Conservation (phyloP, 2,329 filamentous ascomycete species). For the Rachicladosporium sp. region DNA sequence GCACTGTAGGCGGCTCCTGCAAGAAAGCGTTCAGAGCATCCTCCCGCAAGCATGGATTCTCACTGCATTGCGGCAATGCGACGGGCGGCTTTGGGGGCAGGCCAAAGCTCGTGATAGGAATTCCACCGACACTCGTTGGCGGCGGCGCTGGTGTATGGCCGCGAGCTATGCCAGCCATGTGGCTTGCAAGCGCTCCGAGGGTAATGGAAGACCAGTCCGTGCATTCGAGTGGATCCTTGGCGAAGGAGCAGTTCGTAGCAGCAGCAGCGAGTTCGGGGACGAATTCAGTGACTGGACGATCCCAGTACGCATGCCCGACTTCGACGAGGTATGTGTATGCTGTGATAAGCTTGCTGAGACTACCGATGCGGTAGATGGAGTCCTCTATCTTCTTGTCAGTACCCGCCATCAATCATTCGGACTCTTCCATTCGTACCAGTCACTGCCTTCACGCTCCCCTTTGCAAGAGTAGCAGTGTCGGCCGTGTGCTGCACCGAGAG, state of each 20-base stretch:
- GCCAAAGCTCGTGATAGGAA: neutral
- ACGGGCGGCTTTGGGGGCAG: slow-evolving; percentile 3
- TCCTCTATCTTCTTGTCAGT: slow-evolving; percentile 4
- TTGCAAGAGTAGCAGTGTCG: slow-evolving; percentile 7
- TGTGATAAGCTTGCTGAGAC: slow-evolving; percentile 14
- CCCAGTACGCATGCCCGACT: slow-evolving; percentile 20
- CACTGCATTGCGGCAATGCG: slow-evolving; percentile 6
- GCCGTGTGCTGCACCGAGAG: slow-evolving; percentile 10
- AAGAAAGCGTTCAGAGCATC: slow-evolving; percentile 22
- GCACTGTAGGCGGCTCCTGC: slow-evolving; percentile 28
- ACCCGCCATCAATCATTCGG: neutral
- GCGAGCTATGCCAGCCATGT: slow-evolving; percentile 32
- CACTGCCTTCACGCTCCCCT: slow-evolving; percentile 1
- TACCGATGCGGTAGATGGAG: slow-evolving; percentile 8
- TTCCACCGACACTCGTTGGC: neutral
- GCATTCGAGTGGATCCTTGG: slow-evolving; percentile 20
- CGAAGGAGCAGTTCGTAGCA: slow-evolving; percentile 13
- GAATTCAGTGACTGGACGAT: slow-evolving; percentile 35
- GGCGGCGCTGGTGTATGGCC: neutral
- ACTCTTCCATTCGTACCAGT: slow-evolving; percentile 8
- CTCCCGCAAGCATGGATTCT: slow-evolving; percentile 24
- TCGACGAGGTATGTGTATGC: slow-evolving; percentile 31
- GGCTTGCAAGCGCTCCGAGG: slow-evolving; percentile 32
- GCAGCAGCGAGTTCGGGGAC: slow-evolving; percentile 27
- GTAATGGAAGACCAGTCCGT: slow-evolving; percentile 39